Base-by-base conservation (phyloP, 2,329 filamentous ascomycete species). In the Venturia nashicola region DNA sequence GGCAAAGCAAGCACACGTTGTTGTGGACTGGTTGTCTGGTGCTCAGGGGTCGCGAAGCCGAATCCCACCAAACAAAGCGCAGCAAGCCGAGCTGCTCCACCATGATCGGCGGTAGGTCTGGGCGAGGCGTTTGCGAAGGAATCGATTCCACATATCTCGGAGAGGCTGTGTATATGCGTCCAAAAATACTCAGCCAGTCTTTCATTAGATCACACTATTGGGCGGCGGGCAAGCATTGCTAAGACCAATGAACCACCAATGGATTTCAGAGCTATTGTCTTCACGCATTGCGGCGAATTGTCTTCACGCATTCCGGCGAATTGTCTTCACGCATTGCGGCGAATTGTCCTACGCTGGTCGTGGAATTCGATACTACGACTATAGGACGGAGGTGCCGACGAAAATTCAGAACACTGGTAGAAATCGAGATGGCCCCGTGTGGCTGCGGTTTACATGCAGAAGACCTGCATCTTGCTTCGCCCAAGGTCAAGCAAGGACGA, bases 141-240 rank as follows among this genome's bases (percentile, higher is more conserved):
- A n/a, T n/a, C 51, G n/a, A n/a, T n/a, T n/a, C 51, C 51, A 57
- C 51, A 57, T 57, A 57, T 36, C 51, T 36, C 51, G 51, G 51
- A 34, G 51, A 57, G 51, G 51, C 51, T 57, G 51, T 57, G 51
- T 36, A 51, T 5, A 23, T 36, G 16, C n/a, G n/a, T 32, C 51
- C 51, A 57, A 57, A 57, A 57, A 57, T 57, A 57, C 51, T 57
- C 51, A 23, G 20, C 46, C 9, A 27, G 9, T 27, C 27, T 57
- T 36, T 32, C 51, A 9, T 39, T 36, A 57, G 51, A 36, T n/a
- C 32, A 36, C 32, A 36, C 51, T 57, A 57, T 57, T 57, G 51
- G 20, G 46, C 20, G 46, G 46, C 46, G 46, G 27, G 51, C 51
- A 11, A 36, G 51, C 51, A 34, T 57, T 57, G 46, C 46, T 51